Evolutionary conservation across 75 land plant species (phyloP), one percentile per base, ranked within the genome.

Genomic region (Cupressus sempervirens): DNA sequence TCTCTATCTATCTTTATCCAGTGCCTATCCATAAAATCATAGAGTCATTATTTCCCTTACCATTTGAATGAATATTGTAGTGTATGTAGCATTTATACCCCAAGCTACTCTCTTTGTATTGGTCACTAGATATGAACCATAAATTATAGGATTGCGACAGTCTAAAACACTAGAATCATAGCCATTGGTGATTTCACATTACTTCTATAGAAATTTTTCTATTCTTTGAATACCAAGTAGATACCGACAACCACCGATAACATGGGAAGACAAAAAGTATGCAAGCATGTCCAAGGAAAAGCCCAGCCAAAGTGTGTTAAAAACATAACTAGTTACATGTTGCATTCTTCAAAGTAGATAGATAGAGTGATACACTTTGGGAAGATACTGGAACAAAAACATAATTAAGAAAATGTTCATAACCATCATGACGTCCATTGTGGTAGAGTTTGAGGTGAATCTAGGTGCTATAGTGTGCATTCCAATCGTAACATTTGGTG

Each of bases 221-320:
- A 92, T 86, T 62, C 97, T 89, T 80, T 96, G 97, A 26, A 94
- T 87, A 7, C 93, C 95, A n/a, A 98, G 86, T 40, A 96, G 83
- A 83, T 96, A 98, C 99, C 98, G 96, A 83, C 98, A 96, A 54
- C 94, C 96, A 12, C 99, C 99, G 38, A 91, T 95, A 20, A 98
- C 99, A 90, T 98, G 98, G 12, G 98, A 86, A 7, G 95, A 98
- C 30, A 94, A 90, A 82, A 95, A 94, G 82, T 98, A 98, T 11
- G 93, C 93, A 6, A 93, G 90, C 81, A 98, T 81, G 84, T 98
- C 96, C 86, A 96, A 91, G 16, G 89, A 93, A 81, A 96, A 90
- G 0, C 99, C 98, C 92, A 94, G 93, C 97, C 98, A 98, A 73
- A 95, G 86, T 4, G 98, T 94, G 23, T 97, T 94, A 84, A 95